A percentile compares a stretch with the other conserved stretches of the same genome.
phyloP scores from a whole-genome alignment of 306 rosid species.

The Ochetophila trinervis region DNA sequence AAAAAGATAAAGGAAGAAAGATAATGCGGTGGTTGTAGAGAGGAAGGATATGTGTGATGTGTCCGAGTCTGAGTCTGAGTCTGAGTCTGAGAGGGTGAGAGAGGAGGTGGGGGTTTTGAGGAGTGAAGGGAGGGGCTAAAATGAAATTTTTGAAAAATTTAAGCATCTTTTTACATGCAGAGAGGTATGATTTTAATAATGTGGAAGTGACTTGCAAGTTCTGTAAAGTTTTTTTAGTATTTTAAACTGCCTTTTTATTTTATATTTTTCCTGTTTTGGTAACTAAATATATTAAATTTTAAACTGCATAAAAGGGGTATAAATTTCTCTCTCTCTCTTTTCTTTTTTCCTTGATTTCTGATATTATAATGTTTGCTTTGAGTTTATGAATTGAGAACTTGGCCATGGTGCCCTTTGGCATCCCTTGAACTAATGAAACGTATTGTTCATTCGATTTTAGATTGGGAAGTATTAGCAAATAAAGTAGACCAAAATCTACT shows the following conservation, averaged over 20 bases:
- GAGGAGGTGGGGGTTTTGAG: constrained; percentile 67
- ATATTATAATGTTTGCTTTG: not conserved
- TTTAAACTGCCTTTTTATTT: constrained; percentile 24
- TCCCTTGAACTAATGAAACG: not conserved
- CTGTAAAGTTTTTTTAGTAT: constrained; percentile 48
- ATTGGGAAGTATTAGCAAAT: too few species aligned
- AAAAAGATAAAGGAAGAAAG: constrained; percentile 19
- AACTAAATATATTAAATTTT: not conserved
- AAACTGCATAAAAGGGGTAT: not conserved
- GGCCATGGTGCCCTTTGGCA: constrained; percentile 5
- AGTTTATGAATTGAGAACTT: not conserved
- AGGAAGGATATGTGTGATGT: constrained; percentile 13
- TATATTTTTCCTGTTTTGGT: constrained; percentile 13
- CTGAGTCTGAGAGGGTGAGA: constrained; percentile 29
- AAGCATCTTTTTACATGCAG: constrained; percentile 56
- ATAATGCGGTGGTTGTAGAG: too few species aligned
- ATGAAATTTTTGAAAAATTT: constrained; percentile 25
- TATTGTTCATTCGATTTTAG: too few species aligned
- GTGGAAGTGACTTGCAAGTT: constrained; percentile 69
- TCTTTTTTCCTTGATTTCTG: not conserved
- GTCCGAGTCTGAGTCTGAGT: constrained; percentile 22
- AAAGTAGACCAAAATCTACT: too few species aligned
- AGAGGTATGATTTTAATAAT: constrained; percentile 39
- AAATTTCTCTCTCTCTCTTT: not conserved
- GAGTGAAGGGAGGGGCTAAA: constrained; percentile 49